Evolutionary conservation across 2,329 filamentous ascomycete genomes (phyloP).

Genomic region (Alternaria infectoria): DNA sequence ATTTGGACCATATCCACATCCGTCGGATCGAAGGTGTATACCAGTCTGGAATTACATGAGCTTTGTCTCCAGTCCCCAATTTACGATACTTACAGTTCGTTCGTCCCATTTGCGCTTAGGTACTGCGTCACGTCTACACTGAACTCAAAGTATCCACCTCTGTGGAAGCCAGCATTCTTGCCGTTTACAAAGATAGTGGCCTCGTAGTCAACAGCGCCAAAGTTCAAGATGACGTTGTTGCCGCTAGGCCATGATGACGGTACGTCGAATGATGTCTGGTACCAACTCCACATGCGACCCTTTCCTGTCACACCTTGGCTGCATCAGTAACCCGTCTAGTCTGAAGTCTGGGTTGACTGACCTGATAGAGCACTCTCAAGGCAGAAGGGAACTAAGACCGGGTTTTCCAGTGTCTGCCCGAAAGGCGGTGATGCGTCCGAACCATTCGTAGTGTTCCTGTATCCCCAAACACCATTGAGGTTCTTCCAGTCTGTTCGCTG

Average conservation of each 20-base stretch:
- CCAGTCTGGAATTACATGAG: conserved; percentile 53
- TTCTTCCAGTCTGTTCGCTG: conserved; percentile 61
- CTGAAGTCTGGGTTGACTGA: conserved; percentile 17
- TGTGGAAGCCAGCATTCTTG: conserved; percentile 58
- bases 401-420: conserved; percentile 49
- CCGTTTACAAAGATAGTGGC: conserved; percentile 66
- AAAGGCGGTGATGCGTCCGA: conserved; percentile 54
- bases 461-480: conserved; percentile 66
- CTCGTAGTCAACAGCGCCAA: conserved; percentile 66
- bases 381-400: conserved; percentile 61
- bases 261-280: conserved; percentile 59
- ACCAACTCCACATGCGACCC: conserved; percentile 54
- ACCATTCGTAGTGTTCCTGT: conserved; percentile 50
- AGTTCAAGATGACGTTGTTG: conserved; percentile 59
- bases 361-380: conserved; percentile 62
- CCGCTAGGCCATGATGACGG: conserved; percentile 54
- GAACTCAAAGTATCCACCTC: conserved; percentile 69
- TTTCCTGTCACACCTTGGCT: conserved; percentile 50
- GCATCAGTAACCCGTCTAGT: conserved; percentile 49
- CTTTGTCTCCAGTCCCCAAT: background rate
- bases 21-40: conserved; percentile 72
- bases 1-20: conserved; percentile 63
- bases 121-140: conserved; percentile 63
- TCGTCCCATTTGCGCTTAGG: conserved; percentile 52
- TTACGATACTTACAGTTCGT: conserved; percentile 58